These are phyloP conservation scores for Paecilomyces fulvus DNA, from an alignment of 2,329 filamentous ascomycete species.

Conservation along the genomic window DNA sequence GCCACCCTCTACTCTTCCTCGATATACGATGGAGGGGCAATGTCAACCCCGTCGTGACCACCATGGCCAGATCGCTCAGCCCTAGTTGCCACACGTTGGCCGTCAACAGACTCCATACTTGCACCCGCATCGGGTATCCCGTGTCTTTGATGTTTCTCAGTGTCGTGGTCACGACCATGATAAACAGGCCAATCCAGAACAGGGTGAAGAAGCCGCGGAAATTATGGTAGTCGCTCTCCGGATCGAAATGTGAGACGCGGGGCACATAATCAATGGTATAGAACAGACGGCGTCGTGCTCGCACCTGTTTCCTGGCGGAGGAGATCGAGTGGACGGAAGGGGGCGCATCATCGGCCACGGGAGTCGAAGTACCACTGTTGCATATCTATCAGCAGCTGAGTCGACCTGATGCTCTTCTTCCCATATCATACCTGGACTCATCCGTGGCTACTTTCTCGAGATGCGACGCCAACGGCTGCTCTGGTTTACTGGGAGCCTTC, in stretches of 20 bases:
- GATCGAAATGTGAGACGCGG: conserved; percentile 92
- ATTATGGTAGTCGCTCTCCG: conserved; percentile 80
- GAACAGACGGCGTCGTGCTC: conserved; percentile 76
- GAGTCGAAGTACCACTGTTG: conserved; percentile 69
- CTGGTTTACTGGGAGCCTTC: conserved; percentile 18
- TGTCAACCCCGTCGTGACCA: conserved; percentile 60
- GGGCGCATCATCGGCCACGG: conserved; percentile 80
- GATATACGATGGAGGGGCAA: conserved; percentile 66
- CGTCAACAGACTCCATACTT: conserved; percentile 83
- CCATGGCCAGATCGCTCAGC: conserved; percentile 78
- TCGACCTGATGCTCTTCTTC: not conserved
- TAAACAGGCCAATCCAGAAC: conserved; percentile 94
- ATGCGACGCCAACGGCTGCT: conserved; percentile 16
- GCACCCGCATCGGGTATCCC: conserved; percentile 71
- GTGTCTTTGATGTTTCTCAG: conserved; percentile 90
- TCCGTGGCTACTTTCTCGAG: conserved; percentile 23
- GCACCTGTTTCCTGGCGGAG: conserved; percentile 71
- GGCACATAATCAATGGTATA: conserved; percentile 86
- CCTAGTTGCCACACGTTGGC: conserved; percentile 83
- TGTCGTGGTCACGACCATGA: conserved; percentile 95
- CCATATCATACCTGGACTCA: conserved; percentile 23
- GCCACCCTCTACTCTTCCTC: conserved; percentile 45
- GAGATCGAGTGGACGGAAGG: conserved; percentile 83
- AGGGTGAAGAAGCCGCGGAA: conserved; percentile 97
- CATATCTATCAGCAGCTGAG: not conserved